These are phyloP conservation scores for Solanum megistacrolobum DNA, from an alignment of 257 asterid genomes.

Conservation along the genomic window DNA sequence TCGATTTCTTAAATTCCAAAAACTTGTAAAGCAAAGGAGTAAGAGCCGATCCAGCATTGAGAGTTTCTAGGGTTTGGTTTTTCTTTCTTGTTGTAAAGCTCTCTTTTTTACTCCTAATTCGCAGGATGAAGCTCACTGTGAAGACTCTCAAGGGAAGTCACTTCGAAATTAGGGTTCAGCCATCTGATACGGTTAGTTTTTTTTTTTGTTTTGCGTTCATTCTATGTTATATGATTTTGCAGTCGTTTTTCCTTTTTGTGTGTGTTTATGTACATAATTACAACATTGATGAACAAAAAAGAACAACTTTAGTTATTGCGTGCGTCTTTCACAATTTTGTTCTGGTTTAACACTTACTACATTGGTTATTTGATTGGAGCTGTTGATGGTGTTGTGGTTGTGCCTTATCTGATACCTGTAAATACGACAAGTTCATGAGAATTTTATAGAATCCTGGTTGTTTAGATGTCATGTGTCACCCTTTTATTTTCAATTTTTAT, in stretches of 20 bases:
- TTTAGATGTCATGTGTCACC: background rate
- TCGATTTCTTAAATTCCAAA: background rate
- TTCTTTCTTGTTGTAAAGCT: background rate
- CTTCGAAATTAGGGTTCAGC: conserved; percentile 71
- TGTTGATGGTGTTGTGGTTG: background rate
- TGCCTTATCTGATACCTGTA: background rate
- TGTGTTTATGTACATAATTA: background rate
- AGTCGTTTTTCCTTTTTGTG: background rate
- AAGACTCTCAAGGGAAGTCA: conserved; percentile 94
- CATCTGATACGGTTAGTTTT: conserved; percentile 60
- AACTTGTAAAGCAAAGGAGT: background rate
- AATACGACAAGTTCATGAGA: background rate
- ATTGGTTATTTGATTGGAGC: background rate
- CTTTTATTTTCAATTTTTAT: background rate
- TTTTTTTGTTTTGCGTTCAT: background rate
- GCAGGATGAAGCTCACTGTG: conserved; percentile 84
- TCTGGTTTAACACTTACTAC: background rate
- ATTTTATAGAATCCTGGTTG: background rate
- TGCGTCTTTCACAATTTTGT: background rate
- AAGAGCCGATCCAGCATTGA: background rate
- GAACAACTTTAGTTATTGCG: background rate
- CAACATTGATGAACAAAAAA: background rate
- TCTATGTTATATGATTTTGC: background rate
- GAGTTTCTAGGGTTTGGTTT: background rate
- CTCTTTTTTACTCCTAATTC: background rate